Evolutionary conservation across 331 rosid genomes (phyloP).

Genomic region (Cydonia oblonga): DNA sequence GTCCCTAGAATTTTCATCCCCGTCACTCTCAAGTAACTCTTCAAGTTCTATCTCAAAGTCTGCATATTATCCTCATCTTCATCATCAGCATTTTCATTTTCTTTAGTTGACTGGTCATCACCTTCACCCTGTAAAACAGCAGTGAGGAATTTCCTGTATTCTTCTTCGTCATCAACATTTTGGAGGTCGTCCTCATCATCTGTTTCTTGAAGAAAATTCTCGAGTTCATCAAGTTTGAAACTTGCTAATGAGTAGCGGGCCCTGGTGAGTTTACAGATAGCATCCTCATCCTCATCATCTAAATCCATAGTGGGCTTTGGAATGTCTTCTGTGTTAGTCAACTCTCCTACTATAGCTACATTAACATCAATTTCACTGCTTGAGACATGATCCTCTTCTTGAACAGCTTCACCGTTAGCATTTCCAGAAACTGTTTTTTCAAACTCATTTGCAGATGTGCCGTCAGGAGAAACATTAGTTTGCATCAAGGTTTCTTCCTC

Average conservation of each 20-base stretch:
- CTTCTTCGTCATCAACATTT: conserved; percentile 81
- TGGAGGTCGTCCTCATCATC: conserved; percentile 93
- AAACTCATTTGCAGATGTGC: conserved; percentile 21
- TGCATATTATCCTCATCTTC: conserved; percentile 86
- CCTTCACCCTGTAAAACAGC: conserved; percentile 66
- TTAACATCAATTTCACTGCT: conserved; percentile 16
- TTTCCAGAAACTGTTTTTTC: conserved; percentile 6
- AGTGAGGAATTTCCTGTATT: conserved; percentile 80
- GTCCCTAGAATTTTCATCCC: conserved; percentile 36
- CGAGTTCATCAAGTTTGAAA: conserved; percentile 87
- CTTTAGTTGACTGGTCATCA: conserved; percentile 38
- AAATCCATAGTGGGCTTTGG: conserved; percentile 29
- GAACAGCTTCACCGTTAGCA: conserved; percentile 22
- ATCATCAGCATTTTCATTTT: conserved; percentile 55
- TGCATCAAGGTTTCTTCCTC: conserved; percentile 52
- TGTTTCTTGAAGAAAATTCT: conserved; percentile 90
- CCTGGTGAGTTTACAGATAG: conserved; percentile 86
- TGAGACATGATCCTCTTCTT: conserved; percentile 28
- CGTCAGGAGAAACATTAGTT: conserved; percentile 17
- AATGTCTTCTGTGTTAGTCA: conserved; percentile 24
- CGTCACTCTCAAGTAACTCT: conserved; percentile 85
- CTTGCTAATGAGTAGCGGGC: conserved; percentile 90
- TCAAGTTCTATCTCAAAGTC: conserved; percentile 97
- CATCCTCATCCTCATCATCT: conserved; percentile 55
- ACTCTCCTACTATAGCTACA: conserved; percentile 27